phyloP scores from a whole-genome alignment of 345 rosid genomes.

The Theobroma cacao region DNA sequence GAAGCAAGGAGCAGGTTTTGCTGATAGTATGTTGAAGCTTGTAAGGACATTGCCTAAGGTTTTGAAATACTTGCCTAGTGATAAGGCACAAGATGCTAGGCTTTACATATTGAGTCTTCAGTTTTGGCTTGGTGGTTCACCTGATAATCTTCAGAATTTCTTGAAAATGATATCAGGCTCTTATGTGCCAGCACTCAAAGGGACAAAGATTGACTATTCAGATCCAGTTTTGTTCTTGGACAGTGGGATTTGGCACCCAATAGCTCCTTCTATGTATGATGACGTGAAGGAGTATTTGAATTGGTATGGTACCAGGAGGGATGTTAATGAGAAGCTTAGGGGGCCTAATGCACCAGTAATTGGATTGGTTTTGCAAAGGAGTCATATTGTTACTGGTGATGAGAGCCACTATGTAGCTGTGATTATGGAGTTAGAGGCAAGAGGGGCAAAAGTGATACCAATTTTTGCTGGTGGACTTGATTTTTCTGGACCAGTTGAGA shows the following conservation, averaged over 20 bases:
- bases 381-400: slow-evolving; percentile 98
- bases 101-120: slow-evolving; percentile 92
- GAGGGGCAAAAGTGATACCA: slow-evolving; percentile 94
- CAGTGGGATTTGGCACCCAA: slow-evolving; percentile 94
- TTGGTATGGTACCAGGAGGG: slow-evolving; percentile 88
- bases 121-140: slow-evolving; percentile 99
- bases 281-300: slow-evolving; percentile 95
- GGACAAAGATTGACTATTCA: slow-evolving; percentile 65
- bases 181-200: slow-evolving; percentile 83
- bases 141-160: slow-evolving; percentile 91
- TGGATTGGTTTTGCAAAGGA: slow-evolving; percentile 89
- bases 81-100: slow-evolving; percentile 98
- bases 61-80: slow-evolving; percentile 93
- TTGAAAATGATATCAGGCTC: slow-evolving; percentile 92
- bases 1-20: slow-evolving; percentile 93
- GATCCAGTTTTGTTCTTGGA: slow-evolving; percentile 95
- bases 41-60: slow-evolving; percentile 96
- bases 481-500: slow-evolving; percentile 92
- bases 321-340: slow-evolving; percentile 71
- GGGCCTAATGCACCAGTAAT: slow-evolving; percentile 63
- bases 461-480: slow-evolving; percentile 95
- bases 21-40: slow-evolving; percentile 93
- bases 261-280: slow-evolving; percentile 93
- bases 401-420: slow-evolving; percentile 97
- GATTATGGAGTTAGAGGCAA: slow-evolving; percentile 97